phyloP scores from a whole-genome alignment of 345 rosid species.

The Salix purpurea region DNA sequence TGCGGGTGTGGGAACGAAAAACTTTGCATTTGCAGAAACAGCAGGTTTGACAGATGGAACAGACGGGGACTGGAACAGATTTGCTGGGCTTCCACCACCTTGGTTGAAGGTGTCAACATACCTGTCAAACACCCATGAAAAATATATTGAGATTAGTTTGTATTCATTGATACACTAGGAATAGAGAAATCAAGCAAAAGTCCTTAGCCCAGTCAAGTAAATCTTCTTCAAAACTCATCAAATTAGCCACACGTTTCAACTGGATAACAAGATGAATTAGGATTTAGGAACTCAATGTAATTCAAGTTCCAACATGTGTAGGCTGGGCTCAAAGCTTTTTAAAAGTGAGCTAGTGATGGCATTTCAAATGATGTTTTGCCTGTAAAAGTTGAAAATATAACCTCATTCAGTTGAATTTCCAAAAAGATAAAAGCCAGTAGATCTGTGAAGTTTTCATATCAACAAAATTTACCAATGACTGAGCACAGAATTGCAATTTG shows the following conservation, averaged over 20 bases:
- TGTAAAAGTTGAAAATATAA: background rate
- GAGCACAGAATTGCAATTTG: too few relatives aligned
- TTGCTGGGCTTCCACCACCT: conserved; percentile 50
- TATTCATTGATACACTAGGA: background rate
- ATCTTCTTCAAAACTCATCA: background rate
- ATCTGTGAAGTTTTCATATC: background rate
- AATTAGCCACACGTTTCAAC: background rate
- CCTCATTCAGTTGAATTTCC: too few relatives aligned
- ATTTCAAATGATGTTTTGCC: background rate
- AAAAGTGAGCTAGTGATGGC: background rate
- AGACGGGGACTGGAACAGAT: conserved; percentile 61
- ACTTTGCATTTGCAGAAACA: conserved; percentile 61
- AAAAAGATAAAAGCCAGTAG: background rate
- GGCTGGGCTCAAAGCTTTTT: background rate
- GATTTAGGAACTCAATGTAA: background rate
- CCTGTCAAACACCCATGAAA: conserved; percentile 33
- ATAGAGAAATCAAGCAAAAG: background rate
- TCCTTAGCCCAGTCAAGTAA: background rate
- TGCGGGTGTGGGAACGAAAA: conserved; percentile 67
- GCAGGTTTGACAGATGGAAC: conserved; percentile 66
- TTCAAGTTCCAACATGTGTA: background rate
- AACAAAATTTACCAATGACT: background rate
- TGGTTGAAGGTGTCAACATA: conserved; percentile 81
- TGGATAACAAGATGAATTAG: background rate
- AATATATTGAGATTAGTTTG: background rate